phyloP scores from a whole-genome alignment of 2,329 filamentous ascomycete species.

The Purpureocillium takamizusanense region DNA sequence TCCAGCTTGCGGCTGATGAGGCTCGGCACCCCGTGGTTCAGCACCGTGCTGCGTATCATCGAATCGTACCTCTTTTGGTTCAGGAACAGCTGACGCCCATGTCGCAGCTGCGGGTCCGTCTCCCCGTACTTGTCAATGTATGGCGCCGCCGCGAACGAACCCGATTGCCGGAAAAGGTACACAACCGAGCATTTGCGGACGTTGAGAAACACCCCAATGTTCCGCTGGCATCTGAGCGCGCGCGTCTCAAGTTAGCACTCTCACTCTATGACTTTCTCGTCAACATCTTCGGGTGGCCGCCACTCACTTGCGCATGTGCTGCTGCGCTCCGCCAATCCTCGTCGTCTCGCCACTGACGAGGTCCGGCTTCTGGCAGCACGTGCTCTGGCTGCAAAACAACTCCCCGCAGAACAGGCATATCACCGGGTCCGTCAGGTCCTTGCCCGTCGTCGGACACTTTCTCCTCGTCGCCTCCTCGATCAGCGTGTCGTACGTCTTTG shows the following conservation, averaged over 20 bases:
- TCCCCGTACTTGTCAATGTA: conserved; percentile 96
- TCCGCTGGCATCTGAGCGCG: conserved; percentile 64
- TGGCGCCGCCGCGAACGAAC: conserved; percentile 78
- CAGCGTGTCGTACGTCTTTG: conserved; percentile 82
- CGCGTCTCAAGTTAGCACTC: neutral
- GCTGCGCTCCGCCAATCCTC: conserved; percentile 73
- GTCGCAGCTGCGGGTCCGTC: conserved; percentile 80
- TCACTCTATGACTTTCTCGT: neutral
- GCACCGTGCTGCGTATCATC: conserved; percentile 75
- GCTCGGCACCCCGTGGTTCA: conserved; percentile 78
- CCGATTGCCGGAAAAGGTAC: conserved; percentile 73
- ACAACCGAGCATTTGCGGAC: conserved; percentile 92
- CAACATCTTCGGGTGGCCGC: neutral
- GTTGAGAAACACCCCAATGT: conserved; percentile 90
- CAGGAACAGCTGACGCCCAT: conserved; percentile 81
- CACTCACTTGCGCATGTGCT: conserved; percentile 77
- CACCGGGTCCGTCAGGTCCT: conserved; percentile 82
- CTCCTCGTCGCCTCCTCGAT: conserved; percentile 85
- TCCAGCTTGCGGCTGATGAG: conserved; percentile 85
- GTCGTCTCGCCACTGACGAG: conserved; percentile 30
- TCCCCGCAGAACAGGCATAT: conserved; percentile 93
- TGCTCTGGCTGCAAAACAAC: conserved; percentile 91
- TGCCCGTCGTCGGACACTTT: conserved; percentile 80
- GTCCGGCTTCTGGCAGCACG: conserved; percentile 72
- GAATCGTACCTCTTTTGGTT: conserved; percentile 92